Evolutionary conservation across 805 yeast species (phyloP).

Genomic region (Komagataella mondaviorum): DNA sequence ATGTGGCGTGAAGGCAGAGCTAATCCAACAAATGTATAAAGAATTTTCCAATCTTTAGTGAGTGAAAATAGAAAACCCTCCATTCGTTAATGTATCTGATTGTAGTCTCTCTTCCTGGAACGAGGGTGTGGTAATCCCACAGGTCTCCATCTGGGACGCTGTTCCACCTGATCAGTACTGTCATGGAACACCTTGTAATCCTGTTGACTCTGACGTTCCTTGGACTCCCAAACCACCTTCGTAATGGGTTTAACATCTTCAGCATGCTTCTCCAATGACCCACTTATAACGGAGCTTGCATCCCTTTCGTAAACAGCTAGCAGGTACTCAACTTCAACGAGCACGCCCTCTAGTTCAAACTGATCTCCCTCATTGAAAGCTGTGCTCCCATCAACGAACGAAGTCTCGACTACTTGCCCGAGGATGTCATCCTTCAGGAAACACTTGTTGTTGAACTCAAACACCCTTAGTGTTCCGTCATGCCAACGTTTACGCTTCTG

Average conservation of each 20-base stretch:
- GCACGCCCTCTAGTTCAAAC: constrained; percentile 9
- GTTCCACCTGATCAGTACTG: not conserved
- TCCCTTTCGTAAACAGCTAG: constrained; percentile 19
- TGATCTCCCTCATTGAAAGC: constrained; percentile 12
- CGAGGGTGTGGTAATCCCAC: not conserved
- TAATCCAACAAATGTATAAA: constrained; percentile 15
- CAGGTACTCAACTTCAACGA: constrained; percentile 19
- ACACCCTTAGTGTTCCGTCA: constrained; percentile 33
- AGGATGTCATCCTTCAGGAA: constrained; percentile 23
- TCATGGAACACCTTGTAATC: not conserved
- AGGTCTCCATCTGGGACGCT: not conserved
- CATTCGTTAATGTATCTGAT: not conserved
- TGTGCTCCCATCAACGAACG: constrained; percentile 13
- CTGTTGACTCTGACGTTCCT: not conserved
- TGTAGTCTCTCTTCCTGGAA: not conserved
- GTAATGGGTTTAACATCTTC: not conserved
- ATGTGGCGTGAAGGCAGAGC: constrained; percentile 23
- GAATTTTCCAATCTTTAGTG: not conserved
- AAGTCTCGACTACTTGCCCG: constrained; percentile 11
- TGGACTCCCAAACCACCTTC: not conserved
- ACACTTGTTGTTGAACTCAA: constrained; percentile 33
- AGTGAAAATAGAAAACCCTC: not conserved
- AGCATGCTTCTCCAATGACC: not conserved
- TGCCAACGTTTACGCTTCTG: constrained; percentile 38
- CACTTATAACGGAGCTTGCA: not conserved